These are phyloP conservation scores for Leptographium wingfieldii DNA, from an alignment of 2,329 filamentous ascomycete genomes.

Conservation along the genomic window DNA sequence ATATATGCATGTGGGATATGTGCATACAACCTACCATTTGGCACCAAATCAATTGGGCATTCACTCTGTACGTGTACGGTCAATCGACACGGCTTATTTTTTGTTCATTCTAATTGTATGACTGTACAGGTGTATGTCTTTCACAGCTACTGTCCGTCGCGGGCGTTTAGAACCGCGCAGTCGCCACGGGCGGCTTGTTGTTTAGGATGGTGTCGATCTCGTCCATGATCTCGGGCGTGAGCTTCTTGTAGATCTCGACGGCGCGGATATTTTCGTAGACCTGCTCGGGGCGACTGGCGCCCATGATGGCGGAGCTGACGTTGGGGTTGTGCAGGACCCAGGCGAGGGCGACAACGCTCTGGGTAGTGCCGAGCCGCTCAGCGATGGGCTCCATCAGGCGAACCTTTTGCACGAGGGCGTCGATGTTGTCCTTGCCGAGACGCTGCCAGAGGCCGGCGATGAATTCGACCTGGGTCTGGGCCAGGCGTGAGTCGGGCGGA, in stretches of 20 bases:
- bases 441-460: slow-evolving; percentile 38
- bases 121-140: too few species aligned
- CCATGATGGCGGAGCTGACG: slow-evolving; percentile 48
- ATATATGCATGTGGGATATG: not conserved
- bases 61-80: too few species aligned
- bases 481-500: slow-evolving; percentile 46
- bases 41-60: too few species aligned
- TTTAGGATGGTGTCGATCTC: slow-evolving; percentile 46
- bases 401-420: slow-evolving; percentile 40
- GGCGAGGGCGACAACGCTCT: slow-evolving; percentile 42
- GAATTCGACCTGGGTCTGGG: slow-evolving; percentile 41
- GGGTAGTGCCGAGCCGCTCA: slow-evolving; percentile 46
- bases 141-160: not conserved
- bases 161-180: slow-evolving; percentile 18
- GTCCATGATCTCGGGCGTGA: slow-evolving; percentile 44
- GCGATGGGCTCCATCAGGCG: slow-evolving; percentile 49
- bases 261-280: slow-evolving; percentile 46
- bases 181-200: slow-evolving; percentile 40
- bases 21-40: not conserved
- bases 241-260: slow-evolving; percentile 35
- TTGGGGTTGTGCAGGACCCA: slow-evolving; percentile 51
- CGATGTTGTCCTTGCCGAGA: slow-evolving; percentile 39
- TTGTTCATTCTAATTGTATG: not conserved
- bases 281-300: slow-evolving; percentile 44
- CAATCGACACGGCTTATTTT: not conserved